These are phyloP conservation scores for Solanum pinnatisectum DNA, from an alignment of 257 asterid species.

Conservation along the genomic window DNA sequence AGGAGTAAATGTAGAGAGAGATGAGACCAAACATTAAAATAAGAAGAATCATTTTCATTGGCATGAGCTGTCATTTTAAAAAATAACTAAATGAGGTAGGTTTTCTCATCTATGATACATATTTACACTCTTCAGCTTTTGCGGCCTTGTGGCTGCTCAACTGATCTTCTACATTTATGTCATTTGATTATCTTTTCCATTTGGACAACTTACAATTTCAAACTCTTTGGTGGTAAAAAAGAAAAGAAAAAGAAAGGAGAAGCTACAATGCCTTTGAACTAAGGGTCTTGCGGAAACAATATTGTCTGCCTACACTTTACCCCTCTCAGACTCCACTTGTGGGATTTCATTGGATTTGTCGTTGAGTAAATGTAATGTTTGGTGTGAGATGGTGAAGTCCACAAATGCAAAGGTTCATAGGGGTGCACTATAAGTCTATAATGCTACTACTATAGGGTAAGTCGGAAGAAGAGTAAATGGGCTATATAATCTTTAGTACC, in stretches of 20 bases:
- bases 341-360: background rate
- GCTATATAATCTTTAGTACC: background rate
- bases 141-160: background rate
- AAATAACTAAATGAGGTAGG: background rate
- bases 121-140: background rate
- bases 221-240: background rate
- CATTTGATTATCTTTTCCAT: background rate
- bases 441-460: background rate
- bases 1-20: background rate
- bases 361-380: background rate
- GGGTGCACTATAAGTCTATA: background rate
- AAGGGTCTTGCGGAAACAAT: background rate
- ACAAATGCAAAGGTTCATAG: background rate
- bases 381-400: background rate
- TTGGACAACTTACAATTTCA: background rate
- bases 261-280: background rate
- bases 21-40: background rate
- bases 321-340: background rate
- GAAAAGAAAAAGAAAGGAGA: background rate
- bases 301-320: background rate
- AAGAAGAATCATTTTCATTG: slow-evolving; percentile 7
- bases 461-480: background rate
- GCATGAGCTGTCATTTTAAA: slow-evolving; percentile 22
- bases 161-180: background rate
- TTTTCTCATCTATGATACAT: background rate